Base-by-base conservation (phyloP, 2,329 filamentous ascomycete genomes). In the Hypoxylon sp. region DNA sequence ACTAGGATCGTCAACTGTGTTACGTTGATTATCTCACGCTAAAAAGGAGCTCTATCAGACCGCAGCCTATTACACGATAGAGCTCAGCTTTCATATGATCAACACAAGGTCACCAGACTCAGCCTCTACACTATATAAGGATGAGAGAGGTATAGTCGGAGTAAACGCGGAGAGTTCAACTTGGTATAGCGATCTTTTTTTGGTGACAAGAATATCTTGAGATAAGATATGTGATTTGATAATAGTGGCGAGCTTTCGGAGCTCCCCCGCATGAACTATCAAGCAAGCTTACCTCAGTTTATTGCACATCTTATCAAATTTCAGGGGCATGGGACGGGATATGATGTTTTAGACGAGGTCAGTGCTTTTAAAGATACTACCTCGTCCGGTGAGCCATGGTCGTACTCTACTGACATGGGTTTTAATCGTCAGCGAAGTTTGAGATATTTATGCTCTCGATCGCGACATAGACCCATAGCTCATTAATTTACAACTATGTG, bases 11-110 rank as follows among this genome's bases (percentile, higher is more conserved):
- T 58, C 57, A 63, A 70, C 70, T 68, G 62, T 49, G 70, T 72
- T 68, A 65, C 68, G 59, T 60, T 34, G 43, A 60, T 67, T 59
- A 69, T 68, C 70, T 65, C 63, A 61, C 70, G 63, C 67, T 70
- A 72, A 60, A 49, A 30, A 32, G 21, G 48, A 60, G 48, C 62
- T 60, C 51, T 68, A 65, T 66, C 62, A 58, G 56, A 60, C 36
- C 64, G 17, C n/a, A 53, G 14, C 64, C 64, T 65, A 60, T 68
- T 60, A 53, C 46, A 65, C 38, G 38, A 53, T 59, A 17, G 34
- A 55, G 56, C 51, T 52, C 60, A 56, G 34, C 63, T 41, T 55
- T 63, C 25, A 48, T 53, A 52, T 64, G 62, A 66, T 61, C 59
- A 52, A 43, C 61, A 19, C 30, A 36, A 51, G 51, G 59, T 70